Evolutionary conservation across 768 basidiomycete genomes (phyloP).

Genomic region (Lentinus tigrinus): DNA sequence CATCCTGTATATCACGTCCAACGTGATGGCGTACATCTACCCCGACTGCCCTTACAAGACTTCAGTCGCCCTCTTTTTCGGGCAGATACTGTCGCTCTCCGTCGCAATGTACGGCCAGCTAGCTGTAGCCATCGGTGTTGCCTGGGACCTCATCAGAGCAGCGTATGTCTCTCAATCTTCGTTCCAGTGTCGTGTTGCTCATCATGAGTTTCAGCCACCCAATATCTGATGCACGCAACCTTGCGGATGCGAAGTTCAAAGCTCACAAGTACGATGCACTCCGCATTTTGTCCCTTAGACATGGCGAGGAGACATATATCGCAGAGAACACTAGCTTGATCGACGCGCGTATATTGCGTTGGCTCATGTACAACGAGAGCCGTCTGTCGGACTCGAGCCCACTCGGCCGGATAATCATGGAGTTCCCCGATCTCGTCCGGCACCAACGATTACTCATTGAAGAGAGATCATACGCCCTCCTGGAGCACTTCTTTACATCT

Average conservation of each 20-base stretch:
- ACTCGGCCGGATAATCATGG: not conserved
- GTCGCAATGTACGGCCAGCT: not conserved
- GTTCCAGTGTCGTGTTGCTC: too few relatives aligned
- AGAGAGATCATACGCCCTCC: not conserved
- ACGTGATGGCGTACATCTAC: conserved; percentile 14
- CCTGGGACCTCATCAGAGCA: not conserved
- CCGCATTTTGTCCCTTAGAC: not conserved
- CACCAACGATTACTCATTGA: not conserved
- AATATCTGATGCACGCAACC: not conserved
- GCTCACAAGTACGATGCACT: not conserved
- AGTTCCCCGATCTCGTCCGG: not conserved
- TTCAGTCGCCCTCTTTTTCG: conserved; percentile 6
- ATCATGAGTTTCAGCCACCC: too few relatives aligned
- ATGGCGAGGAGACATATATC: conserved; percentile 1
- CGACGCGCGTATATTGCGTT: not conserved
- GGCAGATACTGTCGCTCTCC: not conserved
- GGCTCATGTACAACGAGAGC: not conserved
- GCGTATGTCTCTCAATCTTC: not conserved
- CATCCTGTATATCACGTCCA: conserved; percentile 13
- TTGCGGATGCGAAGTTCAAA: not conserved
- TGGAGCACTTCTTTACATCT: not conserved
- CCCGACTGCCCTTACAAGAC: conserved; percentile 21
- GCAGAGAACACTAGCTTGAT: not conserved
- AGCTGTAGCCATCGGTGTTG: not conserved
- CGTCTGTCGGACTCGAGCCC: not conserved